Percentiles rank a stretch among this genome's conserved stretches.
Evolutionary conservation across 2,329 filamentous ascomycete species (phyloP).

Genomic region (Penicillium sp.): DNA sequence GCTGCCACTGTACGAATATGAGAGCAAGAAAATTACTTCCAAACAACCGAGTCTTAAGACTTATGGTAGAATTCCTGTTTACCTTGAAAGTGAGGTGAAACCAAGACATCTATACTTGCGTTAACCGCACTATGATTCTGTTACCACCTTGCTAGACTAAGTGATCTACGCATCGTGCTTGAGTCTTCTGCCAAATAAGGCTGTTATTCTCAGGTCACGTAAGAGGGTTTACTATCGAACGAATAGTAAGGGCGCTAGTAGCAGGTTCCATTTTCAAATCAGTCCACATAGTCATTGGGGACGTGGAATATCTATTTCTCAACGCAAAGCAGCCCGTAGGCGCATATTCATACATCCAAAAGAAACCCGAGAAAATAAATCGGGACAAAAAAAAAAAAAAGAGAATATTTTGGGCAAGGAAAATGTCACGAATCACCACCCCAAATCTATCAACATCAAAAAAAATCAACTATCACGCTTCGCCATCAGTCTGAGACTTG

Average conservation of each 20-base stretch:
- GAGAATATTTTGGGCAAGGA: not conserved
- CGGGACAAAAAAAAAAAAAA: not conserved
- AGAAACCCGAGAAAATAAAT: not conserved
- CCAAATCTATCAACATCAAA: not conserved
- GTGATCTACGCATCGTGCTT: no score
- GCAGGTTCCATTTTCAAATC: no score
- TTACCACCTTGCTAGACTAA: no score
- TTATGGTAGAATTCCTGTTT: no score
- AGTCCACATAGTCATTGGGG: not conserved
- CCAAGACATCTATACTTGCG: no score
- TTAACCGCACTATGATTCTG: no score
- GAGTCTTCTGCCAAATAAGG: no score
- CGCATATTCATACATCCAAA: slow-evolving; percentile 6
- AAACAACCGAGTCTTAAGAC: no score
- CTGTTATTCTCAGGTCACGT: not conserved
- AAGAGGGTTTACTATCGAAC: not conserved
- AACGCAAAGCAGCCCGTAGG: not conserved
- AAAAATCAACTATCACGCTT: not conserved
- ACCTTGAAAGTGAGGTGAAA: no score
- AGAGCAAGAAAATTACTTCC: no score
- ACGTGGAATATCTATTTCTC: not conserved
- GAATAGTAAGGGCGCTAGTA: not conserved
- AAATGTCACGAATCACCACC: not conserved
- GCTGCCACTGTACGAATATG: no score
- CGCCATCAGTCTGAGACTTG: not conserved